Conservation (phyloP, 805 yeast species). For the Tetrapisispora nanseiensis region DNA sequence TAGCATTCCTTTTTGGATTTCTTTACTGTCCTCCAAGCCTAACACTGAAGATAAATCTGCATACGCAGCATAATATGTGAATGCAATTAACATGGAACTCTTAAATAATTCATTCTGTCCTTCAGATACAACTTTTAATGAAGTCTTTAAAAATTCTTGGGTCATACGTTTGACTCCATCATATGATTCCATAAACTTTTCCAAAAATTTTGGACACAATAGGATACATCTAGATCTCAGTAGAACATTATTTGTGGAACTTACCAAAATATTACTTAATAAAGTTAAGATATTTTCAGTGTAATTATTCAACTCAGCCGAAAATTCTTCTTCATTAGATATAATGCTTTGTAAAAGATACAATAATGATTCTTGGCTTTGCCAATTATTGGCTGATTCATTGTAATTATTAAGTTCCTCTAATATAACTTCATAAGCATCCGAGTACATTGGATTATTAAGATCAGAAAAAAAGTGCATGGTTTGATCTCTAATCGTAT, state of each 20-base stretch:
- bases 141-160: constrained; percentile 14
- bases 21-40: constrained; percentile 12
- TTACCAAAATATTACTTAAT: constrained; percentile 9
- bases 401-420: not conserved
- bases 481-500: constrained; percentile 50
- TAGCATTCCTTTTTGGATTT: constrained; percentile 23
- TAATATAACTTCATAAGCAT: constrained; percentile 1
- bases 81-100: constrained; percentile 37
- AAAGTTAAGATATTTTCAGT: constrained; percentile 5
- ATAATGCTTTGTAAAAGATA: constrained; percentile 16
- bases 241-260: constrained; percentile 26
- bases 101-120: constrained; percentile 25
- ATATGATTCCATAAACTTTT: constrained; percentile 36
- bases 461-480: constrained; percentile 47
- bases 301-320: not conserved
- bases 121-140: constrained; percentile 20
- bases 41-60: constrained; percentile 24
- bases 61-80: constrained; percentile 41
- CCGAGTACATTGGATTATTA: constrained; percentile 20
- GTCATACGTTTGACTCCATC: constrained; percentile 29
- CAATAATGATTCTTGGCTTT: constrained; percentile 16
- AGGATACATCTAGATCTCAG: constrained; percentile 42
- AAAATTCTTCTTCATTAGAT: constrained; percentile 13
- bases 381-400: constrained; percentile 1
- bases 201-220: constrained; percentile 46